Conservation (phyloP, 495 filamentous ascomycete species). For the Aspergillus affinis region DNA sequence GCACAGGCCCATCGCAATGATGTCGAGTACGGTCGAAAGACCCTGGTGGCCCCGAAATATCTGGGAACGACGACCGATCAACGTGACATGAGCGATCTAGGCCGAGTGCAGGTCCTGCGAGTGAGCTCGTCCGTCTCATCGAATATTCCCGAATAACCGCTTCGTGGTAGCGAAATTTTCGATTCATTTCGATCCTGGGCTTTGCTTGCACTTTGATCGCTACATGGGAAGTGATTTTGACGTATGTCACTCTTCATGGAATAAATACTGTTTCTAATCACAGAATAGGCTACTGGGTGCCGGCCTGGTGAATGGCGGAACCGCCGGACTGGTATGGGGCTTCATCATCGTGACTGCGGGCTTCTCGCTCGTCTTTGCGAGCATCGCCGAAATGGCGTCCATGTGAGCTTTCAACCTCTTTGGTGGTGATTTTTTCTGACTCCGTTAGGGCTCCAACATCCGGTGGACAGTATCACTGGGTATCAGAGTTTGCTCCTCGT, state of each 20-base stretch:
- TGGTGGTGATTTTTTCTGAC: neutral
- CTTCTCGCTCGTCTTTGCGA: slow-evolving; percentile 49
- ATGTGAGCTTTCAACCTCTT: slow-evolving; percentile 39
- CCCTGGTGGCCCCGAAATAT: slow-evolving; percentile 38
- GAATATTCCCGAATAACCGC: slow-evolving; percentile 11
- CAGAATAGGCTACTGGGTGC: slow-evolving; percentile 35
- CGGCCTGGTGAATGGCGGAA: slow-evolving; percentile 55
- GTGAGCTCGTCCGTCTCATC: slow-evolving; percentile 22
- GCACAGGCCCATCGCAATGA: slow-evolving; percentile 16
- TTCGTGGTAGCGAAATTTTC: slow-evolving; percentile 45
- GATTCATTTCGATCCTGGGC: slow-evolving; percentile 49
- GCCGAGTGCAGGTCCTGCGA: slow-evolving; percentile 44
- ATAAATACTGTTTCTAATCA: too few species aligned
- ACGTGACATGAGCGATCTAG: slow-evolving; percentile 44
- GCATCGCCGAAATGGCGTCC: slow-evolving; percentile 56
- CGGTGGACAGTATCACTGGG: slow-evolving; percentile 59
- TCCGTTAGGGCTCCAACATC: slow-evolving; percentile 44
- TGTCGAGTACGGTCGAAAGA: slow-evolving; percentile 28
- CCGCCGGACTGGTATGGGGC: slow-evolving; percentile 57
- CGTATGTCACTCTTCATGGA: slow-evolving; percentile 32
- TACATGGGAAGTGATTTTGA: slow-evolving; percentile 49
- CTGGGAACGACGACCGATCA: slow-evolving; percentile 42
- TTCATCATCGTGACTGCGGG: slow-evolving; percentile 50
- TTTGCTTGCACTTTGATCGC: slow-evolving; percentile 46
- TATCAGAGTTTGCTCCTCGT: slow-evolving; percentile 56